These are phyloP conservation scores for Globisporangium paddicum DNA, from an alignment of 352 stramenopile species.

Conservation along the genomic window DNA sequence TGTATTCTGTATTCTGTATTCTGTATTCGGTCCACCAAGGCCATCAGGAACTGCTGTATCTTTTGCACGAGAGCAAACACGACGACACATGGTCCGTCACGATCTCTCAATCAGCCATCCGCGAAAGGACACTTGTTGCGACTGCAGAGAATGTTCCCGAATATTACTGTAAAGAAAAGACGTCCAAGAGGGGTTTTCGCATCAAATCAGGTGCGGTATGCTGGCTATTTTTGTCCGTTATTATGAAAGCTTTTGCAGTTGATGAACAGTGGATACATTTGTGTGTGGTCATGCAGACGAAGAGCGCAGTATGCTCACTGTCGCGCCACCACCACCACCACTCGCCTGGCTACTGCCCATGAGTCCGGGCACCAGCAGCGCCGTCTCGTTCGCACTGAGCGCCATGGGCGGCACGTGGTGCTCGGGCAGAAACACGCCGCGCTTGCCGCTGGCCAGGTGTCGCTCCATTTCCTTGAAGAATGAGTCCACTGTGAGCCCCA, in stretches of 20 bases:
- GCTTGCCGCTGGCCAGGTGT: constrained; percentile 40
- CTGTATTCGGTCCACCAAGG: too few species aligned
- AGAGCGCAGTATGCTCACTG: constrained; percentile 3
- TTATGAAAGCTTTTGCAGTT: not conserved
- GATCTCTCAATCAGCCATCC: too few species aligned
- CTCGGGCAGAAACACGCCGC: constrained; percentile 41
- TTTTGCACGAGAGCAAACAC: not conserved
- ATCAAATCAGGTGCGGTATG: not conserved
- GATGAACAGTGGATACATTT: not conserved
- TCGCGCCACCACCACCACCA: not conserved
- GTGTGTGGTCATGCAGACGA: not conserved
- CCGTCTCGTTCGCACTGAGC: constrained; percentile 46
- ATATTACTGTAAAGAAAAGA: not conserved
- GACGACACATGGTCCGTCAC: too few species aligned
- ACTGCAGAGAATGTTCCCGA: too few species aligned
- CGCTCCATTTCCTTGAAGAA: constrained; percentile 60
- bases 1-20: too few species aligned
- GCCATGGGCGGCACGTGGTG: constrained; percentile 38
- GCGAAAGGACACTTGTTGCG: not conserved
- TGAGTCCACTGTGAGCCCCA: constrained; percentile 51
- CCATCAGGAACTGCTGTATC: not conserved
- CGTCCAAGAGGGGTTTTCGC: not conserved
- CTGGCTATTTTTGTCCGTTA: not conserved
- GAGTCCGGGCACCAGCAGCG: constrained; percentile 4
- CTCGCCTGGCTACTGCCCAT: not conserved